These are phyloP conservation scores for Fusarium xylarioides DNA, from an alignment of 2,329 filamentous ascomycete species.

Conservation along the genomic window DNA sequence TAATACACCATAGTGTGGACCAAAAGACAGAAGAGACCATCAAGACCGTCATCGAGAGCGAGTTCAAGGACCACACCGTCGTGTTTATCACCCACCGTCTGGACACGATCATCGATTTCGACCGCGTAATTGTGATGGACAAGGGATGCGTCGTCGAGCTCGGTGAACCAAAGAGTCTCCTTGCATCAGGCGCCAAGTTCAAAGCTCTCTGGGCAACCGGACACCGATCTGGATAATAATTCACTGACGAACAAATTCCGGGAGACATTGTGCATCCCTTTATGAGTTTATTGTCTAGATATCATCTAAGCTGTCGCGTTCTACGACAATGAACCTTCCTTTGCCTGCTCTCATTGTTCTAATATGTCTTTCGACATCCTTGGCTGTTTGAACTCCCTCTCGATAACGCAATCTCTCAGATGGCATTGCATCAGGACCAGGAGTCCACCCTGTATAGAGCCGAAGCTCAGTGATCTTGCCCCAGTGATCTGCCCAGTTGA, in stretches of 20 bases:
- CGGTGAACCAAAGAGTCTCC: slow-evolving; percentile 39
- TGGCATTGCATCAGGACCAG: slow-evolving; percentile 46
- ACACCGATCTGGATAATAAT: neutral
- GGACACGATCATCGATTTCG: slow-evolving; percentile 53
- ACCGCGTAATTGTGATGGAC: slow-evolving; percentile 43
- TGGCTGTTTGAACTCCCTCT: slow-evolving; percentile 51
- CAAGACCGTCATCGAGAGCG: slow-evolving; percentile 45
- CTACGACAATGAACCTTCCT: slow-evolving; percentile 60
- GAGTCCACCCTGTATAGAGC: slow-evolving; percentile 56
- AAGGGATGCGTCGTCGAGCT: slow-evolving; percentile 40
- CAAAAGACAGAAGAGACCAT: slow-evolving; percentile 46
- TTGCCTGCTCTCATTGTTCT: slow-evolving; percentile 56
- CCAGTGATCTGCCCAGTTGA: slow-evolving; percentile 66
- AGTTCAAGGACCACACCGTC: slow-evolving; percentile 60
- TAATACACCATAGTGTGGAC: slow-evolving; percentile 44
- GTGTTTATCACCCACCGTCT: slow-evolving; percentile 54
- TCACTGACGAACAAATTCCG: neutral
- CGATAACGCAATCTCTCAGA: slow-evolving; percentile 47
- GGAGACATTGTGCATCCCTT: neutral
- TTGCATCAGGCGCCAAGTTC: slow-evolving; percentile 33
- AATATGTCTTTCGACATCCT: slow-evolving; percentile 59
- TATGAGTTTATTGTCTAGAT: slow-evolving; percentile 13
- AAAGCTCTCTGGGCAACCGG: slow-evolving; percentile 45
- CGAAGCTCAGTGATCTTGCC: slow-evolving; percentile 59
- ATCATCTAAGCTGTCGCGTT: slow-evolving; percentile 49